Conservation (phyloP, 495 filamentous ascomycete species). For the Xylaria intraflava region DNA sequence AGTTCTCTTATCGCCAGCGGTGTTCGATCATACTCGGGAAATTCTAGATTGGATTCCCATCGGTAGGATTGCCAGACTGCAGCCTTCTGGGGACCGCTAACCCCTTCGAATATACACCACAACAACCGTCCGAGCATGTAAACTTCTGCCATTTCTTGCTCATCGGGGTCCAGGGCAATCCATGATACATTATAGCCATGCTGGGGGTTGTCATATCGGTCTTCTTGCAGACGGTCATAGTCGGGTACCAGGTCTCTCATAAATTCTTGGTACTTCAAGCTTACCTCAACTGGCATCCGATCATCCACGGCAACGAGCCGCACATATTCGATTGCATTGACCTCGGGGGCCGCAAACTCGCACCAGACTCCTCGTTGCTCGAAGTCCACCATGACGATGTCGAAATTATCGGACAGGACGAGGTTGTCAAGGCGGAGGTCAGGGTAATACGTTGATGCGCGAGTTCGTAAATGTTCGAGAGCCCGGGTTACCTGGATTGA, state of each 20-base stretch:
- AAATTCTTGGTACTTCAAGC: slow-evolving; percentile 26
- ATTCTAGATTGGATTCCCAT: slow-evolving; percentile 42
- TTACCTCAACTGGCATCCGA: slow-evolving; percentile 25
- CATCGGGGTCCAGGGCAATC: slow-evolving; percentile 33
- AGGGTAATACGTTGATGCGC: slow-evolving; percentile 39
- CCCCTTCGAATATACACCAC: slow-evolving; percentile 49
- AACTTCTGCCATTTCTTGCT: slow-evolving; percentile 44
- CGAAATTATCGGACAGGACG: slow-evolving; percentile 31
- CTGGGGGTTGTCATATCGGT: slow-evolving; percentile 31
- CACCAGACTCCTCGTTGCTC: slow-evolving; percentile 49
- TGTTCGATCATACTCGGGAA: slow-evolving; percentile 35
- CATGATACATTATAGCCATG: slow-evolving; percentile 42
- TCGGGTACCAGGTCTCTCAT: slow-evolving; percentile 32
- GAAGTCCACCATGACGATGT: slow-evolving; percentile 46
- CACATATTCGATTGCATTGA: slow-evolving; percentile 42
- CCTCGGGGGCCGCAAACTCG: slow-evolving; percentile 44
- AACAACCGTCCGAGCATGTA: slow-evolving; percentile 47
- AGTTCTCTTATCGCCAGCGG: slow-evolving; percentile 32
- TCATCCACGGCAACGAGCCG: slow-evolving; percentile 33
- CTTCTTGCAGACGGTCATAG: slow-evolving; percentile 31
- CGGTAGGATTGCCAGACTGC: slow-evolving; percentile 45
- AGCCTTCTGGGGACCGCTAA: slow-evolving; percentile 38
- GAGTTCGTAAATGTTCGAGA: slow-evolving; percentile 31
- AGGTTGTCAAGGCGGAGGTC: slow-evolving; percentile 46
- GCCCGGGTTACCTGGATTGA: slow-evolving; percentile 38